phyloP scores from a whole-genome alignment of 768 basidiomycete genomes.

The Dentipellis sp. region DNA sequence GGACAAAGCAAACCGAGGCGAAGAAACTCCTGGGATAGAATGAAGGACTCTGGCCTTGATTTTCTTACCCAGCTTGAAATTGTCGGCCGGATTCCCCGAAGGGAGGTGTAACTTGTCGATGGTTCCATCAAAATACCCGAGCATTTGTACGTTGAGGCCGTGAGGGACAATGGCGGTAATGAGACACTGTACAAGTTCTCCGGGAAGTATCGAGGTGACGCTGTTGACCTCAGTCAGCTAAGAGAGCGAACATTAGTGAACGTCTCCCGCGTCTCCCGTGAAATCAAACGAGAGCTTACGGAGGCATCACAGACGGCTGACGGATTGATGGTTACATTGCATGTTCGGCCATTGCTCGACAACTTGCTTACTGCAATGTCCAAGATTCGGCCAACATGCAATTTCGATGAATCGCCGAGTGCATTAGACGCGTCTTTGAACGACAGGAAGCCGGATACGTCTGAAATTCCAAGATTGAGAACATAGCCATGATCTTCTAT shows the following conservation, averaged over 20 bases:
- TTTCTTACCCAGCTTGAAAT: constrained; percentile 59
- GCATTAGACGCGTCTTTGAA: constrained; percentile 58
- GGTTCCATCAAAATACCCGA: constrained; percentile 90
- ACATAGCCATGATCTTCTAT: constrained; percentile 94
- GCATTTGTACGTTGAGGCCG: constrained; percentile 81
- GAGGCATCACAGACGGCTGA: constrained; percentile 38
- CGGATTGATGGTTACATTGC: constrained; percentile 53
- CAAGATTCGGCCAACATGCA: constrained; percentile 61
- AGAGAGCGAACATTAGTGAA: background rate
- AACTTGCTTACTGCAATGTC: constrained; percentile 58
- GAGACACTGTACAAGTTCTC: constrained; percentile 70
- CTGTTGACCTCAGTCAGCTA: constrained; percentile 73
- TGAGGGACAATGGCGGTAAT: constrained; percentile 65
- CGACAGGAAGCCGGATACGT: constrained; percentile 76
- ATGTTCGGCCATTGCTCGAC: constrained; percentile 71
- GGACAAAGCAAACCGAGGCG: constrained; percentile 79
- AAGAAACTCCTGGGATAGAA: constrained; percentile 56
- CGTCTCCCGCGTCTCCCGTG: background rate
- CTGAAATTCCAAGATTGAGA: constrained; percentile 73
- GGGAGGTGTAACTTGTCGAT: constrained; percentile 74
- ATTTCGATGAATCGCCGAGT: constrained; percentile 21
- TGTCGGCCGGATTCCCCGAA: constrained; percentile 29
- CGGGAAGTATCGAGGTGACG: constrained; percentile 79
- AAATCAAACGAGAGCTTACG: constrained; percentile 30
- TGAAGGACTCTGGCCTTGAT: constrained; percentile 82